These are phyloP conservation scores for Clavispora santaluciae DNA, from an alignment of 805 yeast genomes.

Conservation along the genomic window DNA sequence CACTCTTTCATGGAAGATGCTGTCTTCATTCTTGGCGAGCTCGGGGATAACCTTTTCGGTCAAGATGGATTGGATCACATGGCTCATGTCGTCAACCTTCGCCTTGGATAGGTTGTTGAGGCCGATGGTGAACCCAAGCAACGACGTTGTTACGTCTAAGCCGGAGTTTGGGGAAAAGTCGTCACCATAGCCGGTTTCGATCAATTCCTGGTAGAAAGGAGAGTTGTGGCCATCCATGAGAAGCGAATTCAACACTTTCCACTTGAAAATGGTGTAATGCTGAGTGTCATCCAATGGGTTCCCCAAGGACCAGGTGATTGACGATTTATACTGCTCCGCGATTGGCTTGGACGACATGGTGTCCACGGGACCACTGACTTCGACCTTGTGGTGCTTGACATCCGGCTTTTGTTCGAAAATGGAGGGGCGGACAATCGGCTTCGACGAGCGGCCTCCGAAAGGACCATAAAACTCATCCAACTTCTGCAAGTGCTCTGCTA, in stretches of 20 bases:
- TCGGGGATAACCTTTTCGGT: slow-evolving; percentile 33
- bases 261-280: slow-evolving; percentile 62
- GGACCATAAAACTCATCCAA: slow-evolving; percentile 45
- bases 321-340: slow-evolving; percentile 71
- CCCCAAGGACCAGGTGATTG: slow-evolving; percentile 87
- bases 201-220: slow-evolving; percentile 78
- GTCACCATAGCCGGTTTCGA: slow-evolving; percentile 79
- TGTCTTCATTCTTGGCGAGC: slow-evolving; percentile 17
- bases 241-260: slow-evolving; percentile 66
- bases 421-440: slow-evolving; percentile 41
- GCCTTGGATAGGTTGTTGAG: slow-evolving; percentile 63
- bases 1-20: slow-evolving; percentile 42
- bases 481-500: slow-evolving; percentile 54
- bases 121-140: slow-evolving; percentile 78
- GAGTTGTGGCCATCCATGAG: slow-evolving; percentile 90
- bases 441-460: slow-evolving; percentile 47
- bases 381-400: slow-evolving; percentile 9
- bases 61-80: slow-evolving; percentile 45
- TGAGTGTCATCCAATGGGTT: slow-evolving; percentile 49
- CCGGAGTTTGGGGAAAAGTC: slow-evolving; percentile 90
- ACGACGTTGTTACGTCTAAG: slow-evolving; percentile 72
- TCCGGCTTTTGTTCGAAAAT: slow-evolving; percentile 27
- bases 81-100: slow-evolving; percentile 44
- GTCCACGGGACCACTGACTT: slow-evolving; percentile 72
- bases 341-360: slow-evolving; percentile 46